Percentiles rank a stretch among this genome's conserved stretches.
Conservation (phyloP, 1,139 yeast genomes). For the Debaryomycetaceae sp. region DNA sequence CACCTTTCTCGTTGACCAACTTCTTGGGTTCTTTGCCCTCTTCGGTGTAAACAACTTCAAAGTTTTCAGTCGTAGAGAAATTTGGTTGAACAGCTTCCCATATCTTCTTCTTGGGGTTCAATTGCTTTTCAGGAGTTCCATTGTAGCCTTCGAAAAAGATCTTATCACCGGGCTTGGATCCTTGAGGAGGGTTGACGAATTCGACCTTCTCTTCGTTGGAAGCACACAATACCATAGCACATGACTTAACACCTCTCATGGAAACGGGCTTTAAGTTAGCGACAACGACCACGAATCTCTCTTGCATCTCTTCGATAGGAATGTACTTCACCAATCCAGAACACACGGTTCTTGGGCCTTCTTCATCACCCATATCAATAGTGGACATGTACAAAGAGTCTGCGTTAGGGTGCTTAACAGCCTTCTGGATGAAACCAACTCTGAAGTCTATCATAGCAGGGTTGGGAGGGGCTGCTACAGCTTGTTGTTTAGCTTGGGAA, state of each 20-base stretch:
- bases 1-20: slow-evolving; percentile 76
- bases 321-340: slow-evolving; percentile 68
- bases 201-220: slow-evolving; percentile 69
- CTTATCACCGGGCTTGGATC: slow-evolving; percentile 95
- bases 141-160: slow-evolving; percentile 89
- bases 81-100: slow-evolving; percentile 95
- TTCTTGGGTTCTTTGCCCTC: slow-evolving; percentile 78
- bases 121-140: slow-evolving; percentile 83
- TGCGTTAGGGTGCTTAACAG: slow-evolving; percentile 96
- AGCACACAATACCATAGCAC: slow-evolving; percentile 97
- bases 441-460: slow-evolving; percentile 89
- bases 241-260: slow-evolving; percentile 85
- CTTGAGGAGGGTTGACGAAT: slow-evolving; percentile 92
- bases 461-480: slow-evolving; percentile 58
- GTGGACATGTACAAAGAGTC: slow-evolving; percentile 95
- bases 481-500: slow-evolving; percentile 53
- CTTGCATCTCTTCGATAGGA: slow-evolving; percentile 44
- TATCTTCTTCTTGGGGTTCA: slow-evolving; percentile 97
- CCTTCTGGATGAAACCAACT: slow-evolving; percentile 96
- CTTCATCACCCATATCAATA: slow-evolving; percentile 92
- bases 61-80: slow-evolving; percentile 72
- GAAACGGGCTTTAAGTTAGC: slow-evolving; percentile 64
- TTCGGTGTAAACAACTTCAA: slow-evolving; percentile 76
- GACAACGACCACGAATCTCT: slow-evolving; percentile 49
- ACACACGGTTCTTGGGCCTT: slow-evolving; percentile 97